Evolutionary conservation across 2,329 filamentous ascomycete species (phyloP), one percentile per base, ranked within the genome.

Genomic region (Berkeleyomyces rouxiae): DNA sequence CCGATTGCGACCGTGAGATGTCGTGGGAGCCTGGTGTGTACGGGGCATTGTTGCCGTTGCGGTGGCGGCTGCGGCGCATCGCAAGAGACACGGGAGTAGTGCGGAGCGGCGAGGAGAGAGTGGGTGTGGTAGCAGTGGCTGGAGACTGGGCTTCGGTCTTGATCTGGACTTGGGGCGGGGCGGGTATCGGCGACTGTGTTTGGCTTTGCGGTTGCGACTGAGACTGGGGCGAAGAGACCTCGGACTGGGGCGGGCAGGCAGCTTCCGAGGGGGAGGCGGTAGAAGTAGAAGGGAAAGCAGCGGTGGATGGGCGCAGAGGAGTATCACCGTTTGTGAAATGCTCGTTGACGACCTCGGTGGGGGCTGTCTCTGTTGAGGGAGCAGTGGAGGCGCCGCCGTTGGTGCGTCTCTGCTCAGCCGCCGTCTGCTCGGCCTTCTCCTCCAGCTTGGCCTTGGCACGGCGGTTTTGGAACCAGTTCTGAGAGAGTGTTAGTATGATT

Each of bases 381-480:
- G 44, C 40, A 3, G 51, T 40, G 39, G 53, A 53, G 40, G 72
- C 37, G 67, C 66, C 4, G 70, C 68, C 31, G 72, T 64, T 11
- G 64, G 61, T n/a, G 5, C 11, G 33, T 39, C 11, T 55, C 51
- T 68, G 68, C 7, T 63, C 63, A 16, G 62, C 73, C 31, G 76
- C 76, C 66, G 80, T 77, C 65, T 77, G 76, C 62, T 76, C 74
- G 53, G 77, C 74, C 66, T 82, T 83, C 68, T 77, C 79, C 70
- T 84, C 80, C 69, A 84, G 82, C 77, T 84, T 84, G 66, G 81
- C 81, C 71, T 83, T 81, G 61, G 83, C 82, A 60, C 83, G 77
- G 64, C 83, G 76, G 69, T 86, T 86, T 67, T 86, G 83, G 68
- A 86, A 86, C 83, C 83, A 86, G 69, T 86, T 86, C 82, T 85